Conservation (phyloP, 169 alveolate species). For the Perkinsus marinus region DNA sequence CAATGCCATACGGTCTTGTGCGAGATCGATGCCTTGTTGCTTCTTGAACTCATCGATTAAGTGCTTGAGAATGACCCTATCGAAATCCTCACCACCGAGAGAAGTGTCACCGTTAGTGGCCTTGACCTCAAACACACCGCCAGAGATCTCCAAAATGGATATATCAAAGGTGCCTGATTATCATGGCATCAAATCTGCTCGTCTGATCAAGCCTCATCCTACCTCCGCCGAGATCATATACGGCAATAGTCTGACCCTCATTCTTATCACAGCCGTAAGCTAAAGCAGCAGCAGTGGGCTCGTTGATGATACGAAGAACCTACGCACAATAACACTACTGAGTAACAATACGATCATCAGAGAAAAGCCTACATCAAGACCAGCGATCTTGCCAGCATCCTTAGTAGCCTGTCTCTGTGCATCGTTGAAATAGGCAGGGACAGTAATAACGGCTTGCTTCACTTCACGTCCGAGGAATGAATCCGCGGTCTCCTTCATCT, state of each 20-base stretch:
- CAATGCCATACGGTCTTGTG: constrained; percentile 84
- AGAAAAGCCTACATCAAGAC: constrained; percentile 68
- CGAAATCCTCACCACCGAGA: constrained; percentile 99
- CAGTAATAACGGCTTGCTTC: constrained; percentile 89
- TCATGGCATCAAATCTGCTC: constrained; percentile 56
- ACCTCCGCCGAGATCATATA: constrained; percentile 79
- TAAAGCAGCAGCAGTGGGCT: constrained; percentile 99
- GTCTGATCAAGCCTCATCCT: neutral
- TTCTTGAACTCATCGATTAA: constrained; percentile 86
- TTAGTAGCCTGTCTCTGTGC: constrained; percentile 92
- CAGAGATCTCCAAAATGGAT: constrained; percentile 87
- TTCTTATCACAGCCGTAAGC: constrained; percentile 96
- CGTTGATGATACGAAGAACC: constrained; percentile 87
- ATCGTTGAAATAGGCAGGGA: constrained; percentile 90
- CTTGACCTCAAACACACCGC: constrained; percentile 96
- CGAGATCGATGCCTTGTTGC: constrained; percentile 85
- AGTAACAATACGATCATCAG: neutral
- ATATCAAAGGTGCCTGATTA: constrained; percentile 90
- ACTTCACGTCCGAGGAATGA: constrained; percentile 81
- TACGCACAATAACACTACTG: neutral
- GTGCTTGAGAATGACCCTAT: constrained; percentile 77
- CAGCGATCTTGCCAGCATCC: constrained; percentile 92
- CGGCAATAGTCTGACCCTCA: constrained; percentile 77
- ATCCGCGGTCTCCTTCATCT: constrained; percentile 94
- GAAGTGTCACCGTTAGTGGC: constrained; percentile 98